Base-by-base conservation (phyloP, 371 early-diverging fungal species). In the Phascolomyces articulosus region DNA sequence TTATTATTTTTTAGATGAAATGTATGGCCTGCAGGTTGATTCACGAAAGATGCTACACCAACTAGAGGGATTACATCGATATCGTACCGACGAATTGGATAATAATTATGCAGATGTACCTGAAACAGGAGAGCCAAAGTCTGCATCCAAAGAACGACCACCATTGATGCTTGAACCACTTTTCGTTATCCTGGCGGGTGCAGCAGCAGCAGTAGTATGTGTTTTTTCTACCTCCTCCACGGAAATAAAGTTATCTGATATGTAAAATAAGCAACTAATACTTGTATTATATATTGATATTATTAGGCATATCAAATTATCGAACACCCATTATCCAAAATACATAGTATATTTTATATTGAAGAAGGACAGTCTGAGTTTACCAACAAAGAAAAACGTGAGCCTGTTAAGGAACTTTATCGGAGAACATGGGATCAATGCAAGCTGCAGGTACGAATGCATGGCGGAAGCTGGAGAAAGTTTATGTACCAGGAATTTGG, bases 121-220 rank as follows among this genome's bases (percentile, higher is more conserved):
- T 9, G 51, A 63, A n/a, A 66, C 44, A 1, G 44, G 40, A 16
- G 57, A 72, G 44, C 16, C 44, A 44, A 44, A 44, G 15, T 0
- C 16, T 13, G 44, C 28, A 54, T 48, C 18, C 51, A 66, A 63
- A 28, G 73, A 70, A 47, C 66, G 77, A 64, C 89, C 86, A 0
- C 87, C 87, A 3, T 68, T 82, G 15, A 73, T 91, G 47, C 59
- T 87, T 8, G 87, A 88, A 61, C 90, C 92, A 0, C 73, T 84
- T 7, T 92, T 91, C 71, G 85, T 91, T 2, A 75, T 92, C 11
- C 60, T 88, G 27, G 90, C 93, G 11, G 93, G 93, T 29, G 90
- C 89, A 15, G 67, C 86, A 2, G 91, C 91, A 1, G 92, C 91
- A 2, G 68, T 91, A 49, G 83, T 79, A 74, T 60, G 69, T 63